phyloP scores from a whole-genome alignment of 2,329 filamentous ascomycete species.

The Aspergillus cejpii region DNA sequence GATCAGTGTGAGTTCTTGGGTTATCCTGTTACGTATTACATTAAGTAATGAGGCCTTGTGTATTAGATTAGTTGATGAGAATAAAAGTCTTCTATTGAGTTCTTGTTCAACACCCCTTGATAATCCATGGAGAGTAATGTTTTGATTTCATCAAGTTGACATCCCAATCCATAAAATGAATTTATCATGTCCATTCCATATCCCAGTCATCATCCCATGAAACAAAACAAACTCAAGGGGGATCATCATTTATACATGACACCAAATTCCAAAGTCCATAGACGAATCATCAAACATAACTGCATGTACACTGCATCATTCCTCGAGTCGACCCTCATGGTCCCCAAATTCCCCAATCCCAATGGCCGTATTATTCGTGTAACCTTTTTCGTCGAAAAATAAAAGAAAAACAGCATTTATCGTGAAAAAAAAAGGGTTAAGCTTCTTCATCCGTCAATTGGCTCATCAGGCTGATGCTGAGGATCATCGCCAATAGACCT shows the following conservation, averaged over 20 bases:
- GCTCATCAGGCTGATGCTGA: slow-evolving; percentile 77
- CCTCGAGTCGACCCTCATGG: not conserved
- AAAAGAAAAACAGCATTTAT: not conserved
- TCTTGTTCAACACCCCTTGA: no score
- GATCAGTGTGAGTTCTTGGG: slow-evolving; percentile 47
- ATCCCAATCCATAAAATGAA: no score
- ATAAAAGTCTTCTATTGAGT: not conserved
- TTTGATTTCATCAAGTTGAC: no score
- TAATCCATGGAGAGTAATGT: no score
- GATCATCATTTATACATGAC: slow-evolving; percentile 14
- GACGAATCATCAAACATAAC: not conserved
- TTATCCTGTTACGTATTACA: slow-evolving; percentile 34
- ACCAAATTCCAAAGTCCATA: not conserved
- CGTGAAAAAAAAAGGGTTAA: slow-evolving; percentile 5
- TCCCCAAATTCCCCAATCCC: slow-evolving; percentile 1
- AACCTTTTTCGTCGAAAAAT: slow-evolving; percentile 9
- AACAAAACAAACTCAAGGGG: slow-evolving; percentile 1
- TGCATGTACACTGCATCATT: not conserved
- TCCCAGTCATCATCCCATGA: not conserved
- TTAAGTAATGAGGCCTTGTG: not conserved
- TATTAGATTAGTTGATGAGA: not conserved
- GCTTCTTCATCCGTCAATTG: slow-evolving; percentile 46
- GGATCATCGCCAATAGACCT: slow-evolving; percentile 88
- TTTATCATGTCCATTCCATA: not conserved
- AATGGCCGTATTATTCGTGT: slow-evolving; percentile 16